Percentiles rank a stretch among this genome's conserved stretches.
Evolutionary conservation across 2,329 filamentous ascomycete genomes (phyloP).

Genomic region (Chrysoporthe puriensis): DNA sequence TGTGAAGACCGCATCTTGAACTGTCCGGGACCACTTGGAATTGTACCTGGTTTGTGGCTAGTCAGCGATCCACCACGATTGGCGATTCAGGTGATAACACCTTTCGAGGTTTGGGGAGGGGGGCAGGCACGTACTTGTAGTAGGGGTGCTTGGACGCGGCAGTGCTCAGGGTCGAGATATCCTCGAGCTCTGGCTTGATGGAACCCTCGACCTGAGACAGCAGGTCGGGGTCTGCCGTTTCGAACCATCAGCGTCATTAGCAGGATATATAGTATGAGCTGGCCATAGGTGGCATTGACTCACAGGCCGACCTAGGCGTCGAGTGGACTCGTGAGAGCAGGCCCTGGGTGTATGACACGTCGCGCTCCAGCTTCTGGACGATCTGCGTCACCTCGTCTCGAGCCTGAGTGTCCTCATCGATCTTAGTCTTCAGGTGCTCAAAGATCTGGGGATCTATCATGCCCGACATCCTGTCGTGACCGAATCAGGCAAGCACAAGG

Average conservation of each 20-base stretch:
- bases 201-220: slow-evolving; percentile 71
- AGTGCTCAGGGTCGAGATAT: slow-evolving; percentile 69
- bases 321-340: slow-evolving; percentile 89
- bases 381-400: slow-evolving; percentile 84
- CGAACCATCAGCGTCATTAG: not conserved
- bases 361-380: slow-evolving; percentile 79
- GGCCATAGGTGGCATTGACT: slow-evolving; percentile 31
- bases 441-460: slow-evolving; percentile 86
- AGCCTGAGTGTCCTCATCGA: slow-evolving; percentile 83
- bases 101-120: not conserved
- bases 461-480: slow-evolving; percentile 36
- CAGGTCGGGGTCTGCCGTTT: slow-evolving; percentile 65
- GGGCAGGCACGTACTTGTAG: slow-evolving; percentile 72
- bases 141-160: slow-evolving; percentile 88
- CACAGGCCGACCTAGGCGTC: slow-evolving; percentile 67
- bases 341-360: slow-evolving; percentile 80
- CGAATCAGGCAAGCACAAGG: not conserved
- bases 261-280: not conserved
- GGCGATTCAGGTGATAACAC: not conserved
- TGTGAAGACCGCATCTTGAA: slow-evolving; percentile 75
- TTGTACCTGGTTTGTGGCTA: slow-evolving; percentile 64
- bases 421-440: slow-evolving; percentile 81
- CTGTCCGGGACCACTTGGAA: slow-evolving; percentile 77
- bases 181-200: slow-evolving; percentile 73
- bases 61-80: slow-evolving; percentile 17